Base-by-base conservation (phyloP, 1,284 basidiomycete genomes). In the Cryptococcus hybrid region DNA sequence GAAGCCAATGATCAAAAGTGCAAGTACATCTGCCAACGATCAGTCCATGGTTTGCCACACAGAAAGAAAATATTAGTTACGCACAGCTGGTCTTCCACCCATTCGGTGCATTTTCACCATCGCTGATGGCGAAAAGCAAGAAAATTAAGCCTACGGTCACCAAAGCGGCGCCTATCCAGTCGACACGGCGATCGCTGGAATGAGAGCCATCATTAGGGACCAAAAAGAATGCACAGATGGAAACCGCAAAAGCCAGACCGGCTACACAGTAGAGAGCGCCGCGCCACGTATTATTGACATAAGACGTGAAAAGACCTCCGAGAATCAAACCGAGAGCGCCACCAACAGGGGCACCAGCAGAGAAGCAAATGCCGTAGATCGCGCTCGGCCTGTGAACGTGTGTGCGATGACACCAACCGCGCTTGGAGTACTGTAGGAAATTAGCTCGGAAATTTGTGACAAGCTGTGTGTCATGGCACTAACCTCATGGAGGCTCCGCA, bases 81-180 rank as follows among this genome's bases (percentile, higher is more conserved):
- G 62, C 69, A 90, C 88, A 90, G 8, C 82, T 78, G 0, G 88
- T 90, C 51, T 74, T 79, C 89, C 90, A 94, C n/a, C 85, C 83
- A 9, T 86, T 62, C 0, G 86, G 82, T 0, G 88, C 89, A 7
- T 83, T 78, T 47, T 84, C 83, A 1, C 87, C 90, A 67, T 90
- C 85, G 47, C 86, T 86, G 1, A 95, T 82, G 0, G 86, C 85
- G 67, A 93, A 94, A 9, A 89, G 83, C 61, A 95, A 81, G 2
- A 94, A 79, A 0, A 36, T 85, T 11, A 94, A 79, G 0, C 89
- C 91, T 0, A 81, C 72, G 0, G 89, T 92, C 47, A 90, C 82
- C 37, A 93, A 75, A 15, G 84, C 78, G 0, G 88, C 88, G 4
- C 92, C 92, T 18, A 90, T 68, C 88, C 89, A 93, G 69, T 96